phyloP scores from a whole-genome alignment of 805 yeast genomes.

The Candida palmyrensis region DNA sequence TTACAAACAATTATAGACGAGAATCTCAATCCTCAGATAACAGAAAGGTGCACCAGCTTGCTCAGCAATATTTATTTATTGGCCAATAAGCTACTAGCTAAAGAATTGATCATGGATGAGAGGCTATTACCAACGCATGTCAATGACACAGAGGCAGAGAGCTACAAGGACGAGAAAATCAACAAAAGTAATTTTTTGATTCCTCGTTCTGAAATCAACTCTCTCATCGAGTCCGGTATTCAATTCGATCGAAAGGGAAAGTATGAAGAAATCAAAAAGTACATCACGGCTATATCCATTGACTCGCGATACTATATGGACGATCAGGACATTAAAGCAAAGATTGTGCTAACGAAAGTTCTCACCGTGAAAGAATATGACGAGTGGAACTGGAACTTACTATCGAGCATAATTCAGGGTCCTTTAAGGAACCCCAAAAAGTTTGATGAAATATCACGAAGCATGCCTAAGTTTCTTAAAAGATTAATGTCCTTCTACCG shows the following conservation, averaged over 20 bases:
- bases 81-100: conserved; percentile 52
- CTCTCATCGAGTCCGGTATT: too few species aligned
- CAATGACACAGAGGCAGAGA: too few species aligned
- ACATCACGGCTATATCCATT: conserved; percentile 13
- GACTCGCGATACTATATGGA: conserved; percentile 32
- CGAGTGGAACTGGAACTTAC: conserved; percentile 83
- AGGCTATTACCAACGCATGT: conserved; percentile 9
- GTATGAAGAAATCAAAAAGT: conserved; percentile 22
- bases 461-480: conserved; percentile 81
- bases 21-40: conserved; percentile 39
- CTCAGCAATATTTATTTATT: conserved; percentile 57
- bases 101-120: conserved; percentile 24
- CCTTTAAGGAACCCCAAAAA: conserved; percentile 70
- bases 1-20: conserved; percentile 40
- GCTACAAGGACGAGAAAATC: background rate
- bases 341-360: conserved; percentile 66
- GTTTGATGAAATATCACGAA: conserved; percentile 67
- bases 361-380: conserved; percentile 71
- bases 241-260: background rate
- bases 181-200: conserved; percentile 8
- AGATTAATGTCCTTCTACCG: conserved; percentile 80
- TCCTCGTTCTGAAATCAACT: conserved; percentile 16
- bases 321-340: conserved; percentile 60
- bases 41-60: conserved; percentile 58
- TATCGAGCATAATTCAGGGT: conserved; percentile 72